Percentiles rank a stretch among this genome's conserved stretches.
Evolutionary conservation across 331 rosid genomes (phyloP).

Genomic region (Cydonia oblonga): DNA sequence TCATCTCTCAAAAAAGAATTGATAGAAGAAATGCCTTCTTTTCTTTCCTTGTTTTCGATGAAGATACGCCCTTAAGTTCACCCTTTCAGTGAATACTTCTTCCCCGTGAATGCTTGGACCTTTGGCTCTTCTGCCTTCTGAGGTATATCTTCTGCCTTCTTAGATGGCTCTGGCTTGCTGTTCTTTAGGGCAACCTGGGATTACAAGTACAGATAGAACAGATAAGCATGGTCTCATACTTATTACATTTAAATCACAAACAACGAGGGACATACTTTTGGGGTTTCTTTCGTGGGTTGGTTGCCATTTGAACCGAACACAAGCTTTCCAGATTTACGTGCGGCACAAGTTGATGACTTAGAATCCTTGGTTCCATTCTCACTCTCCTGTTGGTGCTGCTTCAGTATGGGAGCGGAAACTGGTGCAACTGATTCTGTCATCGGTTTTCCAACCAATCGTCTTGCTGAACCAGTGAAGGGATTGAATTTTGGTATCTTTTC

Average conservation of each 20-base stretch:
- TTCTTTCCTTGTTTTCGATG: background rate
- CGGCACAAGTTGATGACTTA: conserved; percentile 12
- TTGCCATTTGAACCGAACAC: conserved; percentile 38
- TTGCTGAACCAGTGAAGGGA: conserved; percentile 38
- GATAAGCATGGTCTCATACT: background rate
- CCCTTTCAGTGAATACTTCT: conserved; percentile 34
- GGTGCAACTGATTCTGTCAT: conserved; percentile 20
- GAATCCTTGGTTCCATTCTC: conserved; percentile 19
- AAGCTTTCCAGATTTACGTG: conserved; percentile 30
- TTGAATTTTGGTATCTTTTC: conserved; percentile 20
- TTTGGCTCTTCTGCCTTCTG: conserved; percentile 22
- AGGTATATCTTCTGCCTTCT: conserved; percentile 22
- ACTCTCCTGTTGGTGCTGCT: conserved; percentile 12
- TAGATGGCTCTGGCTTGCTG: conserved; percentile 19
- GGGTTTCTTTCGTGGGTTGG: conserved; percentile 10
- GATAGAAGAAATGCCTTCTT: background rate
- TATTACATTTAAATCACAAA: background rate
- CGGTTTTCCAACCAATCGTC: conserved; percentile 41
- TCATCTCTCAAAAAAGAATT: background rate
- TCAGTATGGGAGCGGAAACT: conserved; percentile 15
- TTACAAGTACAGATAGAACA: background rate
- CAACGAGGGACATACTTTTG: conserved; percentile 15
- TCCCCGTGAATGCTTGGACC: conserved; percentile 47
- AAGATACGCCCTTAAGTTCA: background rate
- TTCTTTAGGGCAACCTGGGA: conserved; percentile 15